phyloP scores from a whole-genome alignment of 1,139 yeast species.

The Yamadazyma blattariae region DNA sequence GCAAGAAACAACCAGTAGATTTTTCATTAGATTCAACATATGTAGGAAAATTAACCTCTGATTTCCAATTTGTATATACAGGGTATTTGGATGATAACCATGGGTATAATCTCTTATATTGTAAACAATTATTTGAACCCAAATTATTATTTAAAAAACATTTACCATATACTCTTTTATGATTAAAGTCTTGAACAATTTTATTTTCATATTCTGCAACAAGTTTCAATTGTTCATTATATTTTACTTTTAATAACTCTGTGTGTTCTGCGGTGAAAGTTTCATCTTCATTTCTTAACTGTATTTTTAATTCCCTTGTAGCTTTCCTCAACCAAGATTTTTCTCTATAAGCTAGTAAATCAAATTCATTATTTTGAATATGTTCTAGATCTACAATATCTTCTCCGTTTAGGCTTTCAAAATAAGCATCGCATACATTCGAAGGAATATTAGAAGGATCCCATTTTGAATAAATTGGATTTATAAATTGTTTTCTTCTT shows the following conservation, averaged over 20 bases:
- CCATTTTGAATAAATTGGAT: conserved; percentile 16
- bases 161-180: conserved; percentile 30
- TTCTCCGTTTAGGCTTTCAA: conserved; percentile 13
- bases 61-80: conserved; percentile 18
- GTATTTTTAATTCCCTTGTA: conserved; percentile 10
- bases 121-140: conserved; percentile 10
- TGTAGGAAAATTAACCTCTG: conserved; percentile 12
- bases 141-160: conserved; percentile 17
- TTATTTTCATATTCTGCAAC: conserved; percentile 21
- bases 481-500: conserved; percentile 10
- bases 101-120: conserved; percentile 18
- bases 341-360: conserved; percentile 23
- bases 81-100: conserved; percentile 20
- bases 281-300: conserved; percentile 13
- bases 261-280: conserved; percentile 13
- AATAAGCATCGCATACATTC: conserved; percentile 16
- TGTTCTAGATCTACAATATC: conserved; percentile 19
- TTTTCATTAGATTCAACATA: conserved; percentile 6
- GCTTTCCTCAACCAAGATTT: conserved; percentile 24
- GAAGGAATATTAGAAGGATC: not conserved
- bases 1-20: conserved; percentile 3
- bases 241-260: conserved; percentile 12
- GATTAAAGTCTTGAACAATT: conserved; percentile 21
- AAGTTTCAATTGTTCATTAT: conserved; percentile 9
- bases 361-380: conserved; percentile 15